These are phyloP conservation scores for Monosporozyma aquatica DNA, from an alignment of 805 yeast species.

Conservation along the genomic window DNA sequence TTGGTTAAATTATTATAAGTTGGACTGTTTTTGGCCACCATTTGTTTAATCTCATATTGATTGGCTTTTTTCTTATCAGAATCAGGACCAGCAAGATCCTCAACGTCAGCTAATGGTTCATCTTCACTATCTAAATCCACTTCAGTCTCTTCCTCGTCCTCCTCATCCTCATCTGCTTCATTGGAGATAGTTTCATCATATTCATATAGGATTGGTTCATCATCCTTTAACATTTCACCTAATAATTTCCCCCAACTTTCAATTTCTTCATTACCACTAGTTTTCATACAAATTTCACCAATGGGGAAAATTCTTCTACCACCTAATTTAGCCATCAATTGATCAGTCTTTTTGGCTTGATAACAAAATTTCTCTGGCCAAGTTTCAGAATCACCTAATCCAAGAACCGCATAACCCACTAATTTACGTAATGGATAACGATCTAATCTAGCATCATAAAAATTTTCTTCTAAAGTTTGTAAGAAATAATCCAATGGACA, in stretches of 20 bases:
- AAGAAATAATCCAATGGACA: conserved; percentile 84
- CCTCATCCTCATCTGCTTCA: conserved; percentile 34
- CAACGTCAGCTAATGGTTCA: conserved; percentile 62
- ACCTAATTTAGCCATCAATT: conserved; percentile 73
- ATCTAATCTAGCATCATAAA: conserved; percentile 77
- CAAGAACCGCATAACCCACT: conserved; percentile 77
- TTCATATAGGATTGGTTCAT: conserved; percentile 58
- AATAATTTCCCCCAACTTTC: conserved; percentile 61
- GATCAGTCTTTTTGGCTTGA: conserved; percentile 70
- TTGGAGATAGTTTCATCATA: conserved; percentile 50
- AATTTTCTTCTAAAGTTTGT: conserved; percentile 70
- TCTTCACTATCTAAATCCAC: conserved; percentile 23
- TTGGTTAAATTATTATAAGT: conserved; percentile 81
- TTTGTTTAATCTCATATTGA: conserved; percentile 45
- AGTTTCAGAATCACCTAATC: conserved; percentile 79
- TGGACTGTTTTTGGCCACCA: conserved; percentile 87
- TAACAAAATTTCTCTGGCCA: conserved; percentile 83
- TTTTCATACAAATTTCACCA: conserved; percentile 76
- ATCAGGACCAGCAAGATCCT: conserved; percentile 62
- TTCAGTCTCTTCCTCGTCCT: conserved; percentile 27
- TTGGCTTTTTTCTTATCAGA: conserved; percentile 5
- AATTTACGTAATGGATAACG: conserved; percentile 63
- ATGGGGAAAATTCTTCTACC: conserved; percentile 76
- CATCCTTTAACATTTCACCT: conserved; percentile 53
- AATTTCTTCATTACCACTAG: conserved; percentile 49